Base-by-base conservation (phyloP, 371 early-diverging fungal genomes). In the Catenaria anguillulae region DNA sequence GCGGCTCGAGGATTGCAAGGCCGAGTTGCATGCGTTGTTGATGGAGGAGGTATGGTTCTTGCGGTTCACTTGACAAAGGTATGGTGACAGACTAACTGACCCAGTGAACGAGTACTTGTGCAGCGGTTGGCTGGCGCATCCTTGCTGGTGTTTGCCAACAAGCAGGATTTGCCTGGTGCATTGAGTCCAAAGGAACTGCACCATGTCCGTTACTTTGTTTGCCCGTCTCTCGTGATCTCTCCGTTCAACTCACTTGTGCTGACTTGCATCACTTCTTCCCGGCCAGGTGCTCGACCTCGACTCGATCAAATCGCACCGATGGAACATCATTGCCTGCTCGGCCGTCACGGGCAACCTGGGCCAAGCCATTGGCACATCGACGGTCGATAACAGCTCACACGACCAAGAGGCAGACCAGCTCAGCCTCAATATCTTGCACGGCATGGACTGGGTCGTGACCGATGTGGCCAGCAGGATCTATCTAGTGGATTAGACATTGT, bases 131-230 rank as follows among this genome's bases (percentile, higher is more conserved):
- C 92, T 4, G 97, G 93, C 13, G 94, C 92, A 0, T 86, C 94
- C 21, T 68, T 97, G 45, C 72, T 94, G 60, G 89, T 97, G 5
- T 85, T 93, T 71, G 96, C 95, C 26, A 95, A 97, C 70, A 95
- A 98, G 73, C 95, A 95, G 72, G 98, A 98, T 73, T 74, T 96
- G 23, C 78, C 85, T 0, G 87, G 90, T 8, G 92, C 95, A 2
- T 66, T 92, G 55, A 70, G 77, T 3, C 77, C 76, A 33, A 73
- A 79, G 42, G 84, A 92, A 56, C 83, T 95, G 40, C 40, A 40
- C 5, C 5, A 40, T 5, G 40, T 40, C 5, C 40, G 40, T 17
- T 5, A 5, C 17, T 40, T 40, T 5, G 17, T 40, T 17, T 40
- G 40, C 40, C n/a, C n/a, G n/a, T n/a, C n/a, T n/a, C n/a, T n/a